These are phyloP conservation scores for Dillenia suffruticosa DNA, from an alignment of 164 flowering plant species.

Conservation along the genomic window DNA sequence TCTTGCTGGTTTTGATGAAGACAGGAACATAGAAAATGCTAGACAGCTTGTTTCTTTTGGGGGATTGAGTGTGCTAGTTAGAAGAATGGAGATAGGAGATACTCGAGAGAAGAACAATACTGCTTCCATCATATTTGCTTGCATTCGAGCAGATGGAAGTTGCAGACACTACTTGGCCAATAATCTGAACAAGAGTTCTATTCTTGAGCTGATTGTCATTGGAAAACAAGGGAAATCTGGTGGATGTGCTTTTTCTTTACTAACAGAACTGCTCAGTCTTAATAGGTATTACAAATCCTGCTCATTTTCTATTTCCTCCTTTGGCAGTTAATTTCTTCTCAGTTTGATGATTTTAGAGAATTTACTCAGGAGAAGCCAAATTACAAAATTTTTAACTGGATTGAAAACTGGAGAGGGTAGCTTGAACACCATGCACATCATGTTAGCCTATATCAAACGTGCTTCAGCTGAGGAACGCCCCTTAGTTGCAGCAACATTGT, in stretches of 20 bases:
- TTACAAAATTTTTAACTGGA: conserved; percentile 31
- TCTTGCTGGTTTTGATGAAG: conserved; percentile 55
- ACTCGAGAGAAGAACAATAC: conserved; percentile 31
- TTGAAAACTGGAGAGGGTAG: conserved; percentile 38
- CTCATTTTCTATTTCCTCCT: background rate
- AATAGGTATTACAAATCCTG: conserved; percentile 31
- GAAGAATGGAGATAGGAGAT: conserved; percentile 42
- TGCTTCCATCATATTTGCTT: conserved; percentile 33
- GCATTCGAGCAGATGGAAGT: conserved; percentile 55
- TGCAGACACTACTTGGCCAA: conserved; percentile 51
- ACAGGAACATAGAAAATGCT: conserved; percentile 55
- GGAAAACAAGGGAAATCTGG: conserved; percentile 15
- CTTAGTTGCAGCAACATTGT: conserved; percentile 43
- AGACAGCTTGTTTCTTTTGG: conserved; percentile 51
- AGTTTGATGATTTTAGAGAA: conserved; percentile 4
- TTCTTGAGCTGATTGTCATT: conserved; percentile 41
- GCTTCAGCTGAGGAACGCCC: conserved; percentile 56
- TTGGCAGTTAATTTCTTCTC: background rate
- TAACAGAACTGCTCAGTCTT: conserved; percentile 51
- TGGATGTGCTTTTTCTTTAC: conserved; percentile 26
- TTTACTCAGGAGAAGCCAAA: conserved; percentile 35
- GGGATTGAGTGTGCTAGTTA: conserved; percentile 45
- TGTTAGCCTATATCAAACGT: conserved; percentile 40
- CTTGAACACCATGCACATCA: conserved; percentile 54
- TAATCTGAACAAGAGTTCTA: conserved; percentile 34